phyloP scores from a whole-genome alignment of 768 basidiomycete genomes.

The Leucocoprinus birnbaumii region DNA sequence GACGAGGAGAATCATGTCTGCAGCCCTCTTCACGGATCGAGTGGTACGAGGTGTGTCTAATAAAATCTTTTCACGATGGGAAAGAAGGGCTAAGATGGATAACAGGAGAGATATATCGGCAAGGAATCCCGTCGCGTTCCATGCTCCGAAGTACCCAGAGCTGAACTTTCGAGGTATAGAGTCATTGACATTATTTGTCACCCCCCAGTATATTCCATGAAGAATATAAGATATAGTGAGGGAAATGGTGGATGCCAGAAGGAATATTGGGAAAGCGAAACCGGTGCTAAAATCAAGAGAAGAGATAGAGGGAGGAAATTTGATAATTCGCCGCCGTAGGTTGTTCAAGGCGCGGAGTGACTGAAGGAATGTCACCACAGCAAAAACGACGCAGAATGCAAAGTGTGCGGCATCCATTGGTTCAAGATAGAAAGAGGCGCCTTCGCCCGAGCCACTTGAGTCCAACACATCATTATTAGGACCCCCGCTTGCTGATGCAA shows the following conservation, averaged over 20 bases:
- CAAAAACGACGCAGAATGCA: not conserved
- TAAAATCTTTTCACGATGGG: not conserved
- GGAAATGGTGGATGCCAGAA: not conserved
- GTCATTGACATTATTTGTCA: not conserved
- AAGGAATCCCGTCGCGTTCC: not conserved
- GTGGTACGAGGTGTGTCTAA: not conserved
- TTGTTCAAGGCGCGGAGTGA: not conserved
- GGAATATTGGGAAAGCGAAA: not conserved
- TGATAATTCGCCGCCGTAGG: not conserved
- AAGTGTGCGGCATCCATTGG: conserved; percentile 2
- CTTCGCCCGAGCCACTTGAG: not conserved
- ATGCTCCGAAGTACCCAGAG: not conserved
- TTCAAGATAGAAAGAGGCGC: not conserved
- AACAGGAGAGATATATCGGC: not conserved
- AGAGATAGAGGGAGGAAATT: not conserved
- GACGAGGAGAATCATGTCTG: not conserved
- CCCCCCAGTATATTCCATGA: not conserved
- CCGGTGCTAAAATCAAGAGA: not conserved
- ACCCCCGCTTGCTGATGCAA: not conserved
- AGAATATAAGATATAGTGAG: not conserved
- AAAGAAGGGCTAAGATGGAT: not conserved
- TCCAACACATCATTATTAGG: no score
- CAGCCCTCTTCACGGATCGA: not conserved
- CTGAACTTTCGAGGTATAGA: not conserved
- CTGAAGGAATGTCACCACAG: not conserved